A percentile compares a stretch with the other conserved stretches of the same genome.
Conservation (phyloP, 1,284 basidiomycete genomes). For the Stygiomarasmius scandens region DNA sequence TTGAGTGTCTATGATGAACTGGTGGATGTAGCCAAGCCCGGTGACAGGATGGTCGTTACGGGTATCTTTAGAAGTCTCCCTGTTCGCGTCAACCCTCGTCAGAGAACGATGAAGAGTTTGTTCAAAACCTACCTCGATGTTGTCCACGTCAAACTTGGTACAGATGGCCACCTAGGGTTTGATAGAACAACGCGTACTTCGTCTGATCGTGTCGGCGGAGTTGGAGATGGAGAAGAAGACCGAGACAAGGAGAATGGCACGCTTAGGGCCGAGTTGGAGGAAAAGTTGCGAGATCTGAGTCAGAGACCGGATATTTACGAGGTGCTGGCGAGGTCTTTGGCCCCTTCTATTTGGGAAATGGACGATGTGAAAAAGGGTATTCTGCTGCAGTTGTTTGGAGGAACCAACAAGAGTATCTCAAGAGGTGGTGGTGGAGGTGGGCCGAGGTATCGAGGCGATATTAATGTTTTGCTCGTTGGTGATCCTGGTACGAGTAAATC, state of each 20-base stretch:
- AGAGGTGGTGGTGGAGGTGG: constrained; percentile 94
- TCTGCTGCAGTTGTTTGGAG: constrained; percentile 93
- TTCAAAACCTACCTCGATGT: constrained; percentile 98
- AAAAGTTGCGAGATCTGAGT: constrained; percentile 71
- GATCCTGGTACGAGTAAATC: constrained; percentile 98
- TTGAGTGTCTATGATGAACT: constrained; percentile 97
- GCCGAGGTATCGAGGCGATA: constrained; percentile 95
- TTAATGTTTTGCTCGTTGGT: constrained; percentile 96
- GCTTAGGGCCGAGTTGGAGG: constrained; percentile 60
- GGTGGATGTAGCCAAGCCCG: constrained; percentile 93
- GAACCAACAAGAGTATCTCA: constrained; percentile 94
- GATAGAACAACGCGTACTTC: constrained; percentile 81
- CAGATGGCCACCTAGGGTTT: constrained; percentile 72
- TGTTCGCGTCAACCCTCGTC: constrained; percentile 90
- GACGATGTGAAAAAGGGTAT: constrained; percentile 99
- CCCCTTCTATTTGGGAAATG: constrained; percentile 97
- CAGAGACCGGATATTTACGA: constrained; percentile 86
- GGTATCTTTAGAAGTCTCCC: constrained; percentile 96
- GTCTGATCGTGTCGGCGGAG: constrained; percentile 84
- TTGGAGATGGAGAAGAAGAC: constrained; percentile 71
- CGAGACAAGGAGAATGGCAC: constrained; percentile 50
- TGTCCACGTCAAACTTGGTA: constrained; percentile 86
- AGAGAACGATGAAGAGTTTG: constrained; percentile 89
- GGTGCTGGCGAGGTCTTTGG: constrained; percentile 81
- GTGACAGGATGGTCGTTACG: constrained; percentile 89